phyloP scores from a whole-genome alignment of 1,139 yeast genomes.

The Geotrichum australiense region DNA sequence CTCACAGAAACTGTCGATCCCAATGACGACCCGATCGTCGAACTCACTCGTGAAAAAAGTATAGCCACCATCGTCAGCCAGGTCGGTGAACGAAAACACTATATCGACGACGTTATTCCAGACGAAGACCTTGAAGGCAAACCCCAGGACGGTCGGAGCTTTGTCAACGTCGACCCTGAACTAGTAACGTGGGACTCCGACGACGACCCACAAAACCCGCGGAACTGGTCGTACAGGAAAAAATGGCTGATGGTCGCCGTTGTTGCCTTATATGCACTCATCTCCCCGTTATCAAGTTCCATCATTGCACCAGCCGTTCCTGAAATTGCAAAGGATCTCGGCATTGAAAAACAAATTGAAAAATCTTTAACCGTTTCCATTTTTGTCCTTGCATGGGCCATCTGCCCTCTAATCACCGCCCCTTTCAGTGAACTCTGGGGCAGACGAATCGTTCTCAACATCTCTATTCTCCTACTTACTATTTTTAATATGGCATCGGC shows the following conservation, averaged over 20 bases:
- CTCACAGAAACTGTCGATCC: too few relatives aligned
- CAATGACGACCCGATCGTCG: slow-evolving; percentile 10
- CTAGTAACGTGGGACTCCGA: slow-evolving; percentile 59
- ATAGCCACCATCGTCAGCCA: slow-evolving; percentile 7
- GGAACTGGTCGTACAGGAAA: slow-evolving; percentile 46
- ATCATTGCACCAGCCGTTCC: slow-evolving; percentile 53
- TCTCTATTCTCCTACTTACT: slow-evolving; percentile 45
- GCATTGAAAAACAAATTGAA: slow-evolving; percentile 37
- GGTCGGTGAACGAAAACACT: slow-evolving; percentile 3
- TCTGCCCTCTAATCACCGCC: slow-evolving; percentile 54
- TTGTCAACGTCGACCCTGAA: slow-evolving; percentile 50
- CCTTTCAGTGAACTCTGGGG: slow-evolving; percentile 59
- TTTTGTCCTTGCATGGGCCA: slow-evolving; percentile 57
- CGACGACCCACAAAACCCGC: slow-evolving; percentile 53
- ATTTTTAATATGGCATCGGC: slow-evolving; percentile 56
- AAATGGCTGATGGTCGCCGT: slow-evolving; percentile 43
- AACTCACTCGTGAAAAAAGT: slow-evolving; percentile 9
- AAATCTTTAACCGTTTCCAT: slow-evolving; percentile 49
- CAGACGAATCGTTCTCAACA: slow-evolving; percentile 44
- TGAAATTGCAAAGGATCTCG: slow-evolving; percentile 40
- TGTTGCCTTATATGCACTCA: slow-evolving; percentile 48
- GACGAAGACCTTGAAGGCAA: slow-evolving; percentile 12
- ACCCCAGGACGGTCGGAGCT: slow-evolving; percentile 42
- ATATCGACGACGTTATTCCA: slow-evolving; percentile 15
- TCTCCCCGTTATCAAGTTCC: slow-evolving; percentile 56